Percentiles rank a stretch among this genome's conserved stretches.
These are phyloP conservation scores for Graphium sp. DNA, from an alignment of 2,329 filamentous ascomycete species.

Conservation along the genomic window DNA sequence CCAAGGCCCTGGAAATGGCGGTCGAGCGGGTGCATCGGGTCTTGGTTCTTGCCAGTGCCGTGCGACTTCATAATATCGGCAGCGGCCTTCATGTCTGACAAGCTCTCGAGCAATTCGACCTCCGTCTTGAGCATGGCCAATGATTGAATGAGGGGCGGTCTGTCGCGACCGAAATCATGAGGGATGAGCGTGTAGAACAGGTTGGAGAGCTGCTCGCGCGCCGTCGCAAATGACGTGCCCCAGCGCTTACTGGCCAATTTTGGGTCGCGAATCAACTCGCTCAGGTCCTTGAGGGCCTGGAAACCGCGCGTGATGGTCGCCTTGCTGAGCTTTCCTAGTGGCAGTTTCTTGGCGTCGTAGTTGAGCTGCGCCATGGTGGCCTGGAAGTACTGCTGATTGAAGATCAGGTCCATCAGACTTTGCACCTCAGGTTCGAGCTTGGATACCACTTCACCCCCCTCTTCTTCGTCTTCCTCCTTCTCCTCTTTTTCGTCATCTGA, in stretches of 20 bases:
- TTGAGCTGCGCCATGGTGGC: slow-evolving; percentile 49
- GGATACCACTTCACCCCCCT: slow-evolving; percentile 14
- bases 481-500: slow-evolving; percentile 8
- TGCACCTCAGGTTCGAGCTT: slow-evolving; percentile 41
- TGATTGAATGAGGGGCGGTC: slow-evolving; percentile 50
- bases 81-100: slow-evolving; percentile 75
- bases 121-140: slow-evolving; percentile 50
- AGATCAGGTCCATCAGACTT: slow-evolving; percentile 63
- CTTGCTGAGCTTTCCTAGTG: slow-evolving; percentile 72
- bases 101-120: slow-evolving; percentile 61
- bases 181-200: slow-evolving; percentile 70
- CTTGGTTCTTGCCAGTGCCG: no score
- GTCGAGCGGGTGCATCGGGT: slow-evolving; percentile 49
- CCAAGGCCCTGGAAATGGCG: slow-evolving; percentile 54
- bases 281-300: slow-evolving; percentile 58
- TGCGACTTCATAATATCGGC: slow-evolving; percentile 56
- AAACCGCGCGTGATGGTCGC: slow-evolving; percentile 60
- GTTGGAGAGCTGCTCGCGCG: slow-evolving; percentile 53
- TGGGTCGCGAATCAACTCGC: slow-evolving; percentile 43
- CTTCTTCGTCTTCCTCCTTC: slow-evolving; percentile 14
- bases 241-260: slow-evolving; percentile 26
- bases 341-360: slow-evolving; percentile 61
- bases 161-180: slow-evolving; percentile 59
- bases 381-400: slow-evolving; percentile 59
- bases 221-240: slow-evolving; percentile 15